phyloP scores from a whole-genome alignment of 306 rosid species.

The Trichosanthes truncata region DNA sequence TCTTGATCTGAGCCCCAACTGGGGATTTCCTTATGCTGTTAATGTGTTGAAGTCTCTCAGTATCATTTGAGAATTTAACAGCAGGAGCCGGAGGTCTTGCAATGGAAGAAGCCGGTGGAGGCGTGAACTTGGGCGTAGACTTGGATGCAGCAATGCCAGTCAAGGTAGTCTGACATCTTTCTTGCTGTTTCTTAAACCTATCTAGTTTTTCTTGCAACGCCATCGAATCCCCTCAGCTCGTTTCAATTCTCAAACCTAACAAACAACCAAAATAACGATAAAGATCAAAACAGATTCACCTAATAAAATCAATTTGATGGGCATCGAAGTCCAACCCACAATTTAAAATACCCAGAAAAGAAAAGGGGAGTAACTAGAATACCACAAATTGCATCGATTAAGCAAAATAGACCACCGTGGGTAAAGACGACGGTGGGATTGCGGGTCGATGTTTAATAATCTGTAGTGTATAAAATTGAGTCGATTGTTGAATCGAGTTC shows the following conservation, averaged over 20 bases:
- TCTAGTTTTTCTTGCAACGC: constrained; percentile 51
- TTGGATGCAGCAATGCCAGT: constrained; percentile 53
- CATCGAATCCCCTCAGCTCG: constrained; percentile 27
- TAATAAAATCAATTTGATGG: background rate
- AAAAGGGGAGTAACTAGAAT: background rate
- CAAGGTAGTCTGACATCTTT: constrained; percentile 52
- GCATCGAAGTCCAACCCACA: background rate
- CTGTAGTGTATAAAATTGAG: background rate
- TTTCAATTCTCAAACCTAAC: background rate
- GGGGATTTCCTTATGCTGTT: constrained; percentile 67
- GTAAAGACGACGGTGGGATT: background rate
- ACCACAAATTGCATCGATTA: background rate
- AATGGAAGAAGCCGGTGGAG: constrained; percentile 12
- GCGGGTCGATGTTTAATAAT: background rate
- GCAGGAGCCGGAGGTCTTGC: constrained; percentile 42
- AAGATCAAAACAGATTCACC: background rate
- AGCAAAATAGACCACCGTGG: background rate
- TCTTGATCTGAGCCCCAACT: constrained; percentile 90
- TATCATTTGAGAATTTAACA: constrained; percentile 78
- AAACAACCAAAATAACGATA: background rate
- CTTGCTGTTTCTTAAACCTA: constrained; percentile 67
- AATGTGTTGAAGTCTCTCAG: constrained; percentile 87
- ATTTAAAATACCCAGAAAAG: background rate
- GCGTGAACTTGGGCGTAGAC: constrained; percentile 23
- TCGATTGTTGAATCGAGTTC: background rate